These are phyloP conservation scores for Spirogloea muscicola DNA, from an alignment of 139 green algal genomes.

Conservation along the genomic window DNA sequence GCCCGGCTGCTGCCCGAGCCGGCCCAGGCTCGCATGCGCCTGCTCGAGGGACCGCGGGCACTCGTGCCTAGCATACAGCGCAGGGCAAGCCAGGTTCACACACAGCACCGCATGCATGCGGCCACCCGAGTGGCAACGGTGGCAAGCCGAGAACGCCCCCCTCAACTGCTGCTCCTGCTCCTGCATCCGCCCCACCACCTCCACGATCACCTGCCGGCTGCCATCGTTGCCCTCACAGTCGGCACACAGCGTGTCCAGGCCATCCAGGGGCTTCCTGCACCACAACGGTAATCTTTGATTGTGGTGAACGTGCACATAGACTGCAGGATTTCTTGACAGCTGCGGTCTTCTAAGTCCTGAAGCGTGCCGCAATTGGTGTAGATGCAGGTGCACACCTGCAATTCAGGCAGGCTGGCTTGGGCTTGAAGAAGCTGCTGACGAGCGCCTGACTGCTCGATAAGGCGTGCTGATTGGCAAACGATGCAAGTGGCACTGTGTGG, in stretches of 20 bases:
- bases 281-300: not conserved
- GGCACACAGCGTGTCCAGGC: not conserved
- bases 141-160: not conserved
- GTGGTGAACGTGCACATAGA: not conserved
- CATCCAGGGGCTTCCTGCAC: slow-evolving; percentile 10
- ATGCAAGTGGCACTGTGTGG: slow-evolving; percentile 6
- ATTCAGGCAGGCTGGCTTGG: slow-evolving; percentile 9
- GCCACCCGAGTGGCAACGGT: not conserved
- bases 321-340: not conserved
- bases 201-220: not conserved
- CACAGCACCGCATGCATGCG: not conserved
- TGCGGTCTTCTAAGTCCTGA: not conserved
- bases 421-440: slow-evolving; percentile 33
- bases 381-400: slow-evolving; percentile 7
- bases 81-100: not conserved
- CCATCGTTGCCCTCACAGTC: not conserved
- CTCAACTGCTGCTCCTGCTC: not conserved
- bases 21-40: not conserved
- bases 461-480: not conserved
- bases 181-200: not conserved
- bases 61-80: not conserved
- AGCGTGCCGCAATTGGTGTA: not conserved
- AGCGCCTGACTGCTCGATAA: not conserved
- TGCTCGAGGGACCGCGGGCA: not conserved
- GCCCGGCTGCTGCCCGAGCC: too few species aligned